phyloP scores from a whole-genome alignment of 352 stramenopile species.

The Pythium volutum region DNA sequence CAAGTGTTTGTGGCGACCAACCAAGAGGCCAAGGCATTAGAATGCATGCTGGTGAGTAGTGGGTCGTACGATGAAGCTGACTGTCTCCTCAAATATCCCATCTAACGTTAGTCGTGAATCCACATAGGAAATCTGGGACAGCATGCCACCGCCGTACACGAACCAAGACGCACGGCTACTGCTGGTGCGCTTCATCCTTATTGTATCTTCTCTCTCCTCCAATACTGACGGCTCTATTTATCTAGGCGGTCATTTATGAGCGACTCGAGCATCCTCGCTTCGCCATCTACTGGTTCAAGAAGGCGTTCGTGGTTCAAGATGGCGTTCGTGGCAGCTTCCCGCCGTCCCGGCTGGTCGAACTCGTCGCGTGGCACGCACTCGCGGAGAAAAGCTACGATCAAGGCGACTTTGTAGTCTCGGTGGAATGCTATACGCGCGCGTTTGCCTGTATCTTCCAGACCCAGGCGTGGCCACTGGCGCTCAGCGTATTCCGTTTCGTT shows the following conservation, averaged over 20 bases:
- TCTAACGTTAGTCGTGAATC: neutral
- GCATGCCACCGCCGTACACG: conserved; percentile 49
- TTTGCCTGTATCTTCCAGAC: conserved; percentile 13
- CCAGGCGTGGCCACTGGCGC: neutral
- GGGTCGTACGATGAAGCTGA: no score
- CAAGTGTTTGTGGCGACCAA: conserved; percentile 37
- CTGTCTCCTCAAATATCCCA: no score
- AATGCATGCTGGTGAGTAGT: conserved; percentile 33
- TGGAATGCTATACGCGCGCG: conserved; percentile 5
- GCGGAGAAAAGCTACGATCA: conserved; percentile 8
- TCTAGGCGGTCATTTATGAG: conserved; percentile 42
- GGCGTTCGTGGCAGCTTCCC: conserved; percentile 5
- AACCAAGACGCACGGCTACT: conserved; percentile 35
- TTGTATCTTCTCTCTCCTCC: neutral
- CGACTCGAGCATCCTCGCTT: conserved; percentile 15
- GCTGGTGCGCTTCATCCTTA: conserved; percentile 30
- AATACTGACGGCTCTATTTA: neutral
- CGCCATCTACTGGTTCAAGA: conserved; percentile 40
- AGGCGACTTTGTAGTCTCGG: conserved; percentile 13
- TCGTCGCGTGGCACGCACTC: conserved; percentile 11
- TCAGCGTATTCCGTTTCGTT: conserved; percentile 14
- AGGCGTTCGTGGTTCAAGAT: conserved; percentile 44
- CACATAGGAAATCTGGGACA: conserved; percentile 35
- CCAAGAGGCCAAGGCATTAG: conserved; percentile 32
- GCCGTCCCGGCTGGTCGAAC: neutral